Base-by-base conservation (phyloP, 1,284 basidiomycete genomes). In the Coniferiporia sulphurascens region DNA sequence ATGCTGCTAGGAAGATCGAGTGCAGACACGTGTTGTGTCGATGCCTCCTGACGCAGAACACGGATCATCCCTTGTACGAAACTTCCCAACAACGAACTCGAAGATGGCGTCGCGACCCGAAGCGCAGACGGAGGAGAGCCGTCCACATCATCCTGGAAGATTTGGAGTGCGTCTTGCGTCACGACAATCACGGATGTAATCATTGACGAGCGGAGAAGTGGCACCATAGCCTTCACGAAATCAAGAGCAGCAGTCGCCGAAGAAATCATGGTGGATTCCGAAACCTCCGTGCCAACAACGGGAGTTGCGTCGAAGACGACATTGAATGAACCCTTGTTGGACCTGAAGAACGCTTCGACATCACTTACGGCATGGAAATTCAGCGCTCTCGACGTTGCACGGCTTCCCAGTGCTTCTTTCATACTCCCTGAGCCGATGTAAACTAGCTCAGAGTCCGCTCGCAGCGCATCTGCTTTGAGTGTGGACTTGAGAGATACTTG, bases 31-130 rank as follows among this genome's bases (percentile, higher is more conserved):
- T 19, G 48, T 36, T 19, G 51, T 8, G 46, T 48, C 17, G 21
- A 34, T n/a, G 34, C 9, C 43, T 59, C 57, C 15, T 59, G 57
- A 12, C 57, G 57, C 12, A 59, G 9, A 8, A 59, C 57, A 43
- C 57, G 57, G 13, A 48, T 46, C 57, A 59, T 59, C 15, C 57
- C 57, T 19, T 59, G 57, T 17, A 34, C 32, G 19, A 59, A 22
- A 32, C 44, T 59, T 7, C 57, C 57, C 43, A 55, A 38, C 41
- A 53, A 52, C 13, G 41, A 38, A 32, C 41, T 36, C 35, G 57
- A 9, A 36, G 17, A 17, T 12, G 6, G 35, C 6, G 55, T 15
- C 15, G 32, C 15, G 7, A 8, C 21, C 10, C n/a, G 15, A 15
- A 35, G 32, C 22, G 36, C n/a, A 9, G 38, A 27, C 3, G 12